Conservation (phyloP, 2,329 filamentous ascomycete species). For the Epichloe uncinata region DNA sequence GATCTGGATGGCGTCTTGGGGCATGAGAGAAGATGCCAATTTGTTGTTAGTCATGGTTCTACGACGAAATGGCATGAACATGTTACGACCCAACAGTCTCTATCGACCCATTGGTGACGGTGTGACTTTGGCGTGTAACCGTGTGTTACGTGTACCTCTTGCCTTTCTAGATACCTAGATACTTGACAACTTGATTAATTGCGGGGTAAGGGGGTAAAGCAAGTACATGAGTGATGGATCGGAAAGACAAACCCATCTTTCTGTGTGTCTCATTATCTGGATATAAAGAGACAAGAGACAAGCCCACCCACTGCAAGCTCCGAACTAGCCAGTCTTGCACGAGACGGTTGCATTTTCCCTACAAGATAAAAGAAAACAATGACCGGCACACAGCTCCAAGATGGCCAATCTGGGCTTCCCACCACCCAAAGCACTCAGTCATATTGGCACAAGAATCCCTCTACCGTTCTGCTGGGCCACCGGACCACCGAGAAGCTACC, state of each 20-base stretch:
- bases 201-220: too few relatives aligned
- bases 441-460: slow-evolving; percentile 64
- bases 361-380: slow-evolving; percentile 10
- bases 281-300: background rate
- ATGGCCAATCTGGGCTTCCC: slow-evolving; percentile 41
- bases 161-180: too few relatives aligned
- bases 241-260: too few relatives aligned
- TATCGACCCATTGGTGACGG: background rate
- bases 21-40: slow-evolving; percentile 11
- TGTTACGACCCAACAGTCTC: slow-evolving; percentile 10
- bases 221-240: too few relatives aligned
- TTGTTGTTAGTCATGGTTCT: slow-evolving; percentile 16
- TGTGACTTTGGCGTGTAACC: background rate
- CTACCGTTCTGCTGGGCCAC: slow-evolving; percentile 50
- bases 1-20: slow-evolving; percentile 11
- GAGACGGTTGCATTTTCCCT: too few relatives aligned
- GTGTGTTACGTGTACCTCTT: background rate
- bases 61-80: slow-evolving; percentile 19
- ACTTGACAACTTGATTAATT: too few relatives aligned
- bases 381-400: slow-evolving; percentile 16
- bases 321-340: too few relatives aligned
- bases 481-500: slow-evolving; percentile 53
- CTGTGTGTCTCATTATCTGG: too few relatives aligned
- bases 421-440: slow-evolving; percentile 46
- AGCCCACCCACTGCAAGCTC: background rate